These are phyloP conservation scores for Nymphaea colorata DNA, from an alignment of 164 flowering plant species.

Conservation along the genomic window DNA sequence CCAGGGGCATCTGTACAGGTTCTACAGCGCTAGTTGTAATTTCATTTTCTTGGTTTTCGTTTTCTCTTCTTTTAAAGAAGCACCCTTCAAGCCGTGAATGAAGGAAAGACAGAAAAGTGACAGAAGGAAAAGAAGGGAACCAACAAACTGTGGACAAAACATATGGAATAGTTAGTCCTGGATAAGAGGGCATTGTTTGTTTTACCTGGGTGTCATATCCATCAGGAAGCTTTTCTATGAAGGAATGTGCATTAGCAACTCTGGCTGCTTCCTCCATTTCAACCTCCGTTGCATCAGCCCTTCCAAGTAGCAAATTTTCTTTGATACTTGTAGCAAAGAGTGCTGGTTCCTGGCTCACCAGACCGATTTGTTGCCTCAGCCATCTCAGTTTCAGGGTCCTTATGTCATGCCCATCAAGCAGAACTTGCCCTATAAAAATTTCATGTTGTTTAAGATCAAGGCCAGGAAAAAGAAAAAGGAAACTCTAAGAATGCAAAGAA, in stretches of 20 bases:
- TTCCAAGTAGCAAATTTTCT: conserved; percentile 83
- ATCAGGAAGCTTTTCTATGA: conserved; percentile 75
- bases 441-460: neutral
- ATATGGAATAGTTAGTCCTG: neutral
- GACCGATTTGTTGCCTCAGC: conserved; percentile 94
- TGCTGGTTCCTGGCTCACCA: conserved; percentile 97
- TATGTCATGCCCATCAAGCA: conserved; percentile 90
- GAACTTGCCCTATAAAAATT: conserved; percentile 51
- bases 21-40: too few species aligned
- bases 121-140: too few species aligned
- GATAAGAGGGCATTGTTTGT: neutral
- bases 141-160: too few species aligned
- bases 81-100: too few species aligned
- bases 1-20: too few species aligned
- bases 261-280: conserved; percentile 95
- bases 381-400: conserved; percentile 69
- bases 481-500: neutral
- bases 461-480: neutral
- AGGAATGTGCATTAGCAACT: conserved; percentile 95
- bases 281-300: conserved; percentile 67
- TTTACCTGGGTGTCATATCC: conserved; percentile 88
- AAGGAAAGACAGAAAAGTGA: too few species aligned
- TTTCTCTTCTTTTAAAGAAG: too few species aligned
- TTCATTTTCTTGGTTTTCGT: too few species aligned
- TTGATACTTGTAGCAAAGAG: conserved; percentile 86